A percentile compares a stretch with the other conserved stretches of the same genome.
Evolutionary conservation across 1,284 basidiomycete species (phyloP).

Genomic region (Polyporus tsugae): DNA sequence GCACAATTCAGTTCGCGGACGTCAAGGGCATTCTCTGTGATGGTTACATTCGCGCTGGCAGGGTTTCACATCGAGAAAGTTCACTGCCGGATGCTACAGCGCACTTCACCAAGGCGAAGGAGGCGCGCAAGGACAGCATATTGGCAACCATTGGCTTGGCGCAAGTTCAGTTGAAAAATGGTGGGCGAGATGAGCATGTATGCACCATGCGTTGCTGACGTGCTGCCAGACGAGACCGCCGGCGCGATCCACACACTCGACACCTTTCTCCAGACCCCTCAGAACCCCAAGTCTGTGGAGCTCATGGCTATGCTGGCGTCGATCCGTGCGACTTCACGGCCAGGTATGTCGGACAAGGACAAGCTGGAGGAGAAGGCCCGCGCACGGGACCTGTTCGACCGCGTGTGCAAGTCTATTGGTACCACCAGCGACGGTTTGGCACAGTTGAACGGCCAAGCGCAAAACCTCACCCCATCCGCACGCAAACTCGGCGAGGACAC

Average conservation of each 20-base stretch:
- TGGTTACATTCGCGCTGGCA: slow-evolving; percentile 80
- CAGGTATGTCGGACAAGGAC: slow-evolving; percentile 80
- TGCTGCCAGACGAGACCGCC: slow-evolving; percentile 69
- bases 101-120: slow-evolving; percentile 79
- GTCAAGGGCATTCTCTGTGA: slow-evolving; percentile 83
- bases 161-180: slow-evolving; percentile 85
- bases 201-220: slow-evolving; percentile 14
- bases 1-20: slow-evolving; percentile 92
- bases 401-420: slow-evolving; percentile 73
- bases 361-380: slow-evolving; percentile 73
- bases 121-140: slow-evolving; percentile 66
- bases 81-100: slow-evolving; percentile 68
- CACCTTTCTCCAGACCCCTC: slow-evolving; percentile 70
- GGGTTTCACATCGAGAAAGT: slow-evolving; percentile 79
- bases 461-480: slow-evolving; percentile 47
- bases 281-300: slow-evolving; percentile 74
- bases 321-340: slow-evolving; percentile 80
- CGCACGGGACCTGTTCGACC: slow-evolving; percentile 85
- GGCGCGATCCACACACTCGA: slow-evolving; percentile 91
- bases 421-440: slow-evolving; percentile 55
- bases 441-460: slow-evolving; percentile 43
- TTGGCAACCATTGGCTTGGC: slow-evolving; percentile 86
- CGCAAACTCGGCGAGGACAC: slow-evolving; percentile 76
- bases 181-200: slow-evolving; percentile 49
- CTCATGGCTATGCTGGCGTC: slow-evolving; percentile 91